Conservation (phyloP, 345 rosid species). For the Anacardium occidentale region DNA sequence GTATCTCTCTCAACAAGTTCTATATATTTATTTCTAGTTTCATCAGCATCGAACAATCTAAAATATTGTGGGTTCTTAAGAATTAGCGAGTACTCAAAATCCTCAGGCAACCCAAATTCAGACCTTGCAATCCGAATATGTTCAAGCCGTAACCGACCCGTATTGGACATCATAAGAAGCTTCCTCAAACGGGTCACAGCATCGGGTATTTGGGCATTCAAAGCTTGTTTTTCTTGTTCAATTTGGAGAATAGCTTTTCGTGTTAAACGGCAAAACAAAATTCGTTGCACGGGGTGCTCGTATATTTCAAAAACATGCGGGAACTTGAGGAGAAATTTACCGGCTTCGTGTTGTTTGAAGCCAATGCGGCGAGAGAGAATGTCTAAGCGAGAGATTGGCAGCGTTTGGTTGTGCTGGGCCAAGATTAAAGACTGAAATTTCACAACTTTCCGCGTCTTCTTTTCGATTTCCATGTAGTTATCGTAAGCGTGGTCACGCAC, state of each 20-base stretch:
- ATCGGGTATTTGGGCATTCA: constrained; percentile 57
- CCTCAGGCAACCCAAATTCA: constrained; percentile 90
- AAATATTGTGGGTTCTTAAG: constrained; percentile 67
- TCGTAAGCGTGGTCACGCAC: constrained; percentile 93
- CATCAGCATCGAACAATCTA: constrained; percentile 61
- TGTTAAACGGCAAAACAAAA: constrained; percentile 70
- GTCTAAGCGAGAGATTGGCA: constrained; percentile 70
- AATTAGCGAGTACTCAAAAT: constrained; percentile 79
- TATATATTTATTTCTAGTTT: constrained; percentile 77
- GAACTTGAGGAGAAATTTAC: constrained; percentile 73
- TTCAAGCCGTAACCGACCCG: constrained; percentile 73
- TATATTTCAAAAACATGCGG: constrained; percentile 80
- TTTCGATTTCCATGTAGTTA: constrained; percentile 95
- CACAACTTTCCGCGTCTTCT: constrained; percentile 74
- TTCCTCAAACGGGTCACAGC: constrained; percentile 70
- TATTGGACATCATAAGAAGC: constrained; percentile 77
- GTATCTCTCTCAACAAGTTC: constrained; percentile 68
- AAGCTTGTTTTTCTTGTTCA: constrained; percentile 58
- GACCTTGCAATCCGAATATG: constrained; percentile 74
- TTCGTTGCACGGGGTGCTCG: constrained; percentile 90
- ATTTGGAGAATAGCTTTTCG: constrained; percentile 67
- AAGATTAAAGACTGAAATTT: constrained; percentile 72
- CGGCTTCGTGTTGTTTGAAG: constrained; percentile 75
- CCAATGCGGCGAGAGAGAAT: constrained; percentile 68
- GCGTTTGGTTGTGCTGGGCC: constrained; percentile 59